Base-by-base conservation (phyloP, 257 asterid genomes). In the Nicotiana obtusifolia region DNA sequence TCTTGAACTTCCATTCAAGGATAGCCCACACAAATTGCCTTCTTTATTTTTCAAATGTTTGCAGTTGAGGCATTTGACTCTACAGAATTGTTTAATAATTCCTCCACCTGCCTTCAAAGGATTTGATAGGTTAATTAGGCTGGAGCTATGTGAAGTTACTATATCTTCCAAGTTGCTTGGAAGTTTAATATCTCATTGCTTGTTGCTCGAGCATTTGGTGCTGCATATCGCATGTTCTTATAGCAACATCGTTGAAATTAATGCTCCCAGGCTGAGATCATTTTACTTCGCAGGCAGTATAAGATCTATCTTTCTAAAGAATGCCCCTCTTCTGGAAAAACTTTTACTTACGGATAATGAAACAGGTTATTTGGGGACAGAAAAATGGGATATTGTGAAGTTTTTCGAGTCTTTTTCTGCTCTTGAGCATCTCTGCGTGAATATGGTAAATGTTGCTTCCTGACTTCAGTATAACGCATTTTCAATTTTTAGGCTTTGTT, bases 191-290 rank as follows among this genome's bases (percentile, higher is more conserved):
- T 68, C 77, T 5, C n/a, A 68, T 68, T 68, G 77, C 57, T 68
- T 68, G 13, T 37, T 68, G 56, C 77, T 68, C 2, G 77, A 68
- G 77, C 54, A 37, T 68, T 37, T 68, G 3, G 77, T 68, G 31
- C 16, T 68, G 31, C 49, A n/a, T 68, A 68, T 68, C 7, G 56
- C 53, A 4, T 19, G 37, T 26, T 37, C 56, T 10, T 68, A 68
- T 30, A n/a, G 56, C 77, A 68, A 37, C 5, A n/a, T 37, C 56
- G n/a, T 68, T 11, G 77, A n/a, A 68, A 68, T 68, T n/a, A 68
- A 11, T 68, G 77, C 77, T 68, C 77, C 77, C 31, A 68, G 77
- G 56, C 77, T 68, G 77, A 68, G 22, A 68, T 68, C 77, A n/a
- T n/a, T 68, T 37, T 37, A 68, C 56, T 68, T 68, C 0, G 53